Evolutionary conservation across 2,329 filamentous ascomycete species (phyloP), one percentile per base, ranked within the genome.

Genomic region (Sphaerulina vaccinii): DNA sequence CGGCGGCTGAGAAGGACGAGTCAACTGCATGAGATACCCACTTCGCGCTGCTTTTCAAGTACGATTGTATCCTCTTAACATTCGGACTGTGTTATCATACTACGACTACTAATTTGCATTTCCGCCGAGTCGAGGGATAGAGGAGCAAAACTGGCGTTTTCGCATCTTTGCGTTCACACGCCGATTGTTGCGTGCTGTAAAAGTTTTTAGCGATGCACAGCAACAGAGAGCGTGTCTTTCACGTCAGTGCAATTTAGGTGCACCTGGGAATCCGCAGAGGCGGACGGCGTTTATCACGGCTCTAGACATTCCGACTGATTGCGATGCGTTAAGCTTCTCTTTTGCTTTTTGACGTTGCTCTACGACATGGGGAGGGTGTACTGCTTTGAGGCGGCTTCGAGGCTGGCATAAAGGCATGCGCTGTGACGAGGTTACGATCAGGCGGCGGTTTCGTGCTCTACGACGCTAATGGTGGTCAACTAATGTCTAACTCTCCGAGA

Each of bases 11-110:
- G 42, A 59, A 62, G 43, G 56, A 63, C 40, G 62, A 62, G 49
- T 57, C 58, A 24, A 58, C 51, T 49, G 52, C 54, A 59, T 59
- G 55, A 63, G 63, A 65, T 65, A 65, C 63, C 61, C 62, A 52
- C 44, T 56, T 59, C 54, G 46, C 50, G 56, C 51, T 51, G 49
- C 45, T 59, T 55, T 37, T 19, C 41, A 38, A 49, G 39, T 48
- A 54, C 53, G 56, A 54, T 55, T 63, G 61, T 63, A 57, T 60
- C 58, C 42, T n/a, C 58, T 42, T 51, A 52, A 45, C 41, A 47
- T 56, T 55, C 59, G 54, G 55, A 55, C 51, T 52, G 51, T 57
- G 44, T 49, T 51, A 58, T 43, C 46, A 23, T 42, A 57, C 43
- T 33, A 54, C 40, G 35, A 48, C 56, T 57, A 55, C 51, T 60